phyloP scores from a whole-genome alignment of 2,329 filamentous ascomycete species.

The Alternaria viburni region DNA sequence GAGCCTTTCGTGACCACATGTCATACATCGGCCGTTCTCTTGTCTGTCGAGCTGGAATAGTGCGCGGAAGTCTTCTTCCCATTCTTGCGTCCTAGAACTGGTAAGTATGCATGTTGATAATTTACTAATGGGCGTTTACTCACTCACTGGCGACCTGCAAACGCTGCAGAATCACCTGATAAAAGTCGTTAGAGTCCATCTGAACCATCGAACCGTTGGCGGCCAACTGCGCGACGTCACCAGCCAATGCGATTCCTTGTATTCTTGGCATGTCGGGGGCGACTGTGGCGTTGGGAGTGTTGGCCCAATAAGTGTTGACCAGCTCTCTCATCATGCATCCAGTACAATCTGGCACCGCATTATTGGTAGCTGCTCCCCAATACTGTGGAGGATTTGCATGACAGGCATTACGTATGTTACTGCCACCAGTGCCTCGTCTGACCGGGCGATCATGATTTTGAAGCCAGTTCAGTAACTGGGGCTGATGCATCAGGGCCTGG shows the following conservation, averaged over 20 bases:
- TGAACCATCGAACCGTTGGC: neutral
- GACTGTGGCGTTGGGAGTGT: neutral
- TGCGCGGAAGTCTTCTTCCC: neutral
- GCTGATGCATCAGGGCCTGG: neutral
- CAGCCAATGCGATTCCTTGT: neutral
- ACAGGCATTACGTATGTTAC: neutral
- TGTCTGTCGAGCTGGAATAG: neutral
- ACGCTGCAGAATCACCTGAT: neutral
- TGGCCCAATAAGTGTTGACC: neutral
- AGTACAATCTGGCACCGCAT: neutral
- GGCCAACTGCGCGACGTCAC: neutral
- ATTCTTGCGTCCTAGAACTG: neutral
- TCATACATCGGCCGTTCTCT: neutral
- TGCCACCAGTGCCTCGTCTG: neutral
- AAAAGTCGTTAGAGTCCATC: neutral
- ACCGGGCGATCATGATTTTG: neutral
- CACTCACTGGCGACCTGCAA: neutral
- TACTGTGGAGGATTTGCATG: neutral
- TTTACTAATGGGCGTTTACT: neutral
- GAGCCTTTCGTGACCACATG: neutral
- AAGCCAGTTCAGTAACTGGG: neutral
- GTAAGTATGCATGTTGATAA: neutral
- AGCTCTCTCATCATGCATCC: neutral
- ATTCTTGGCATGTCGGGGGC: neutral
- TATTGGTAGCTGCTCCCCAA: neutral